Percentiles rank a stretch among this genome's conserved stretches.
Conservation (phyloP, 495 filamentous ascomycete genomes). For the Bacidia gigantensis region DNA sequence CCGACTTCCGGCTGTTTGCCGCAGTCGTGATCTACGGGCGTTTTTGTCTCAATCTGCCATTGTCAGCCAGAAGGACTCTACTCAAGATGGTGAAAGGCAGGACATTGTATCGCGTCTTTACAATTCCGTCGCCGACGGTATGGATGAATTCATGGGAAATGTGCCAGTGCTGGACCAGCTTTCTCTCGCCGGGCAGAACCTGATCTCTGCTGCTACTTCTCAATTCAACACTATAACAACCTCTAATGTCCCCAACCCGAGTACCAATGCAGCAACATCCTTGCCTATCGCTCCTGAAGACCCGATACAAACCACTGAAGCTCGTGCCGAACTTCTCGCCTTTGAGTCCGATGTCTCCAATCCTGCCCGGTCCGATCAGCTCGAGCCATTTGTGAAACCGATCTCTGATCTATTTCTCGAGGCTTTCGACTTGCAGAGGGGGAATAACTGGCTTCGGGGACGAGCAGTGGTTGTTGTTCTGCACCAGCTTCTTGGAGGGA, state of each 20-base stretch:
- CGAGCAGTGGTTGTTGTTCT: constrained; percentile 80
- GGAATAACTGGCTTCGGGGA: constrained; percentile 87
- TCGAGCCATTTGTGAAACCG: constrained; percentile 93
- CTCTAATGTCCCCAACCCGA: constrained; percentile 21
- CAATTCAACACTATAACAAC: constrained; percentile 49
- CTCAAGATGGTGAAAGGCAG: constrained; percentile 48
- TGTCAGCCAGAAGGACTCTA: constrained; percentile 22
- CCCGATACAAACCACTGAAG: constrained; percentile 64
- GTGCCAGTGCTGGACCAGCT: constrained; percentile 92
- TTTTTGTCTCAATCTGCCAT: constrained; percentile 90
- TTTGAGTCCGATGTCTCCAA: constrained; percentile 55
- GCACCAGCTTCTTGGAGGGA: constrained; percentile 63
- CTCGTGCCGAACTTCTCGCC: constrained; percentile 85
- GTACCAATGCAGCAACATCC: constrained; percentile 22
- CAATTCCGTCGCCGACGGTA: constrained; percentile 89
- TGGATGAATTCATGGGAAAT: constrained; percentile 95
- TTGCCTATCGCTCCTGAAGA: constrained; percentile 38
- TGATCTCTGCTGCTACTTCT: constrained; percentile 75
- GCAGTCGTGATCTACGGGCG: constrained; percentile 78
- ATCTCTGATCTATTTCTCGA: constrained; percentile 97
- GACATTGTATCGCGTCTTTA: constrained; percentile 92
- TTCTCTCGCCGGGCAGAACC: constrained; percentile 79
- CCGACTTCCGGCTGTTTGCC: constrained; percentile 80
- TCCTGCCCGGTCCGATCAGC: constrained; percentile 30
- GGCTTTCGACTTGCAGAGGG: constrained; percentile 83